These are phyloP conservation scores for Conticribra weissflogii DNA, from an alignment of 108 stramenopile species.

Conservation along the genomic window DNA sequence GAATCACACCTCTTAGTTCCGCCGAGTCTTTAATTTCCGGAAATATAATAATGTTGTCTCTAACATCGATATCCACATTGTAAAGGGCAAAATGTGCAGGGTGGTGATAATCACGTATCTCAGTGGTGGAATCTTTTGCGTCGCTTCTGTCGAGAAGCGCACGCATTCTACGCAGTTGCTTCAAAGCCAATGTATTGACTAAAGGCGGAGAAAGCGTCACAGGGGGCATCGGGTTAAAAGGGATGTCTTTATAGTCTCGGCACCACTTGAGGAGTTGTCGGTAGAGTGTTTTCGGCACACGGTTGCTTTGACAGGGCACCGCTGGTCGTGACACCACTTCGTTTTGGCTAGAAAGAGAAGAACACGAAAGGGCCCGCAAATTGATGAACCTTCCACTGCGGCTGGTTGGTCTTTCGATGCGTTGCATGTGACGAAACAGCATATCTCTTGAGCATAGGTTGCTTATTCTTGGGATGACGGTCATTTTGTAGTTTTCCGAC, in stretches of 20 bases:
- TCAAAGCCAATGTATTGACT: conserved; percentile 46
- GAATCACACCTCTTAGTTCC: conserved; percentile 56
- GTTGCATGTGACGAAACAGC: conserved; percentile 1
- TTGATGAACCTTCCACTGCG: not conserved
- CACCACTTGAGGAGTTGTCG: conserved; percentile 77
- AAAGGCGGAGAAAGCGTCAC: conserved; percentile 63
- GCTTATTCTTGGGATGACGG: too few relatives aligned
- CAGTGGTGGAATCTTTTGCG: conserved; percentile 15
- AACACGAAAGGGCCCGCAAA: not conserved
- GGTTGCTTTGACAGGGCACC: conserved; percentile 3
- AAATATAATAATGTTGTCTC: conserved; percentile 50
- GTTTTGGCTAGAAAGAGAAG: too few relatives aligned
- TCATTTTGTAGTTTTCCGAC: too few relatives aligned
- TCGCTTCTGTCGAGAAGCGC: conserved; percentile 28
- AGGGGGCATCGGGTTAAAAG: conserved; percentile 66
- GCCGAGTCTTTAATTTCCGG: conserved; percentile 54
- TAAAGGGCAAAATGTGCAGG: conserved; percentile 52
- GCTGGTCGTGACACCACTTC: not conserved
- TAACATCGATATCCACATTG: conserved; percentile 41
- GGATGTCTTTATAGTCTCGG: conserved; percentile 53
- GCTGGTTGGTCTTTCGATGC: not conserved
- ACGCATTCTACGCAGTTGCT: conserved; percentile 30
- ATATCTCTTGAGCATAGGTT: too few relatives aligned
- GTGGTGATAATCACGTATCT: conserved; percentile 13
- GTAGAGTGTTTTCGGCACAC: conserved; percentile 65